phyloP scores from a whole-genome alignment of 495 filamentous ascomycete species.

The Penicillium longicatenatum region DNA sequence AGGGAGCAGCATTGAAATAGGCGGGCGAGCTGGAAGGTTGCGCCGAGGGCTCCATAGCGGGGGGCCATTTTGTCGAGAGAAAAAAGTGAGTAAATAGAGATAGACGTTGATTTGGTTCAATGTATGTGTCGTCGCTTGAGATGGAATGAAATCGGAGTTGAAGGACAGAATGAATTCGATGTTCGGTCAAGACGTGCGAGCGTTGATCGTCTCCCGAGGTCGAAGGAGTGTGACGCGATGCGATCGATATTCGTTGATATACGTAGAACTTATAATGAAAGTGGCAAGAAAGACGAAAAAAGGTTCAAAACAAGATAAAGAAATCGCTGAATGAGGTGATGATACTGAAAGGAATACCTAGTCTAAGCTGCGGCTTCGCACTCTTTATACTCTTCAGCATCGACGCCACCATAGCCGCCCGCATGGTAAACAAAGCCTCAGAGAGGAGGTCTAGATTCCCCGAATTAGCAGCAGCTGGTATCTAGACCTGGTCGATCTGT shows the following conservation, averaged over 20 bases:
- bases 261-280: not conserved
- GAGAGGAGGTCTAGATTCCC: slow-evolving; percentile 17
- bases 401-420: slow-evolving; percentile 5
- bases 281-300: not conserved
- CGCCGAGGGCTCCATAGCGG: slow-evolving; percentile 71
- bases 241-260: not conserved
- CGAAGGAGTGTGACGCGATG: not conserved
- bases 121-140: not conserved
- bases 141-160: not conserved
- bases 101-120: not conserved
- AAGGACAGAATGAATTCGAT: no score
- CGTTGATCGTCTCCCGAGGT: no score
- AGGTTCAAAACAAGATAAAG: slow-evolving; percentile 11
- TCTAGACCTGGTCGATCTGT: slow-evolving; percentile 19
- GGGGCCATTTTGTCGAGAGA: slow-evolving; percentile 27
- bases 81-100: not conserved
- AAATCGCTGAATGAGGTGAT: slow-evolving; percentile 18
- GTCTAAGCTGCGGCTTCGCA: not conserved
- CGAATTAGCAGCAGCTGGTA: slow-evolving; percentile 17
- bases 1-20: slow-evolving; percentile 71
- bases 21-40: slow-evolving; percentile 73
- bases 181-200: no score
- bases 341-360: slow-evolving; percentile 6
- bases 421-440: not conserved
- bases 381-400: slow-evolving; percentile 14